Percentiles rank a stretch among this genome's conserved stretches.
phyloP scores from a whole-genome alignment of 805 yeast genomes.

The Candida boleticola region DNA sequence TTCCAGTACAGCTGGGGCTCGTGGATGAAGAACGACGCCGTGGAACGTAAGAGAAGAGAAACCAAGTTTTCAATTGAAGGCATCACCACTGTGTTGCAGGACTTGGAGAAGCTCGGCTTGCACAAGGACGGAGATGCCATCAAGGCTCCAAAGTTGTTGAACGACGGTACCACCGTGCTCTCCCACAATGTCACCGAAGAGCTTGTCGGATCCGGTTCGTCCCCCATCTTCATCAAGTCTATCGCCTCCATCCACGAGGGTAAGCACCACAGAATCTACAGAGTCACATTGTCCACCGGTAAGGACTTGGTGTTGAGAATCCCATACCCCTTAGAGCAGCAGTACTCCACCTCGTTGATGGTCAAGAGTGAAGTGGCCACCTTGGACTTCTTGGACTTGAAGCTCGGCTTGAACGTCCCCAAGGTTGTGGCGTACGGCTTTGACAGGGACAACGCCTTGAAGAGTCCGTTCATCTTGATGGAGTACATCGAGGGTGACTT shows the following conservation, averaged over 20 bases:
- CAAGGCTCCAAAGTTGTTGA: constrained; percentile 36
- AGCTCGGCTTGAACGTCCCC: constrained; percentile 70
- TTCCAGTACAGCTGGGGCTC: constrained; percentile 94
- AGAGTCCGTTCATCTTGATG: constrained; percentile 75
- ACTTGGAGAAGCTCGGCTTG: constrained; percentile 33
- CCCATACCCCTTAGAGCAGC: constrained; percentile 77
- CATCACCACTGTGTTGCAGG: constrained; percentile 50
- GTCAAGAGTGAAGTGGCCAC: constrained; percentile 92
- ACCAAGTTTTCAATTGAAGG: constrained; percentile 85
- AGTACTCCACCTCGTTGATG: constrained; percentile 60
- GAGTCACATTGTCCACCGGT: constrained; percentile 59
- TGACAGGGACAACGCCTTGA: constrained; percentile 57
- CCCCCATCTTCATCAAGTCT: constrained; percentile 51
- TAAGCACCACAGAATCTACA: constrained; percentile 86
- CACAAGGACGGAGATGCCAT: constrained; percentile 20
- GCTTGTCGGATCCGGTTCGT: constrained; percentile 43
- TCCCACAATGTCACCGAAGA: constrained; percentile 46
- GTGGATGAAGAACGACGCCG: constrained; percentile 79
- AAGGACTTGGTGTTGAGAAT: constrained; percentile 73
- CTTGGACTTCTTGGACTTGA: constrained; percentile 70
- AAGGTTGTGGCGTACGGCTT: constrained; percentile 67
- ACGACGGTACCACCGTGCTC: constrained; percentile 42
- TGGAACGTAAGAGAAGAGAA: constrained; percentile 70
- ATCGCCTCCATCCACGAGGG: constrained; percentile 90
- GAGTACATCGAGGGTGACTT: constrained; percentile 78